phyloP scores from a whole-genome alignment of 129 eudicot genomes.

The Erigeron canadensis region DNA sequence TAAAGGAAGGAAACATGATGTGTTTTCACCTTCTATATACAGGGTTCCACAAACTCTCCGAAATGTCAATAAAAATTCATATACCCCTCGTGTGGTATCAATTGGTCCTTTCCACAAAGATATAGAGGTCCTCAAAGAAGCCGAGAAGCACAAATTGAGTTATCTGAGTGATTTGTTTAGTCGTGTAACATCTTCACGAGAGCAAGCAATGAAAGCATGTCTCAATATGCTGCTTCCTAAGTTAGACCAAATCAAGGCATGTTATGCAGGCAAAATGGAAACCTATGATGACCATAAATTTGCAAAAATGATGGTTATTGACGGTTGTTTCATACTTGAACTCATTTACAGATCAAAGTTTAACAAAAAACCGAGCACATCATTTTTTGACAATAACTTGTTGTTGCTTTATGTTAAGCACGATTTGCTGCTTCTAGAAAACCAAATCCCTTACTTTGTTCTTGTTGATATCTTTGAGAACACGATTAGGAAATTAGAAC shows the following conservation, averaged over 20 bases:
- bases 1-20: not conserved
- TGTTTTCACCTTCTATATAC: not conserved
- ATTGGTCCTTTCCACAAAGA: slow-evolving; percentile 26
- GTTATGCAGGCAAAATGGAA: not conserved
- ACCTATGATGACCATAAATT: not conserved
- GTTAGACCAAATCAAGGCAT: not conserved
- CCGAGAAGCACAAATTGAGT: slow-evolving; percentile 1
- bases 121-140: not conserved
- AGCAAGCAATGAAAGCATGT: slow-evolving; percentile 15
- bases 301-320: slow-evolving; percentile 28
- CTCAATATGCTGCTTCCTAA: not conserved
- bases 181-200: not conserved
- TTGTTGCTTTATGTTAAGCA: not conserved
- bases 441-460: slow-evolving; percentile 33
- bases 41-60: not conserved
- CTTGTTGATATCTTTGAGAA: slow-evolving; percentile 23
- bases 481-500: not conserved
- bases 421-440: slow-evolving; percentile 27
- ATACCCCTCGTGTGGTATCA: slow-evolving; percentile 14
- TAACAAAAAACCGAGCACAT: not conserved
- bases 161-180: not conserved
- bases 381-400: not conserved
- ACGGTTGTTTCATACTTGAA: slow-evolving; percentile 30
- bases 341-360: not conserved
- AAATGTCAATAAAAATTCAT: slow-evolving; percentile 7